These are phyloP conservation scores for Xylaria digitata DNA, from an alignment of 2,329 filamentous ascomycete species.

Conservation along the genomic window DNA sequence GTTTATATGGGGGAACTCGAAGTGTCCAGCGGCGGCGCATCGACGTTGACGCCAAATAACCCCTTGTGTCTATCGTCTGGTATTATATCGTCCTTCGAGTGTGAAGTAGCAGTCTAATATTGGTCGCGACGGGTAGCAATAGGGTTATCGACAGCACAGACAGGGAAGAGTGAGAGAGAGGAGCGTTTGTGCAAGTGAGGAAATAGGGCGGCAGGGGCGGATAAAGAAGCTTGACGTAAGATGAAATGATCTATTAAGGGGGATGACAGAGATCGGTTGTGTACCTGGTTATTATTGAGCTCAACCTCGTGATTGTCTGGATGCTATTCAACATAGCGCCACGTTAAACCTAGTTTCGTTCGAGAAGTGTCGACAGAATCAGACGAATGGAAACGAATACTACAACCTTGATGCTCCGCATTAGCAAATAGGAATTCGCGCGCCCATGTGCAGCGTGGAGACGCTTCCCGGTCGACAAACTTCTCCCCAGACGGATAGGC, in stretches of 20 bases:
- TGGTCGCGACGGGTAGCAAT: background rate
- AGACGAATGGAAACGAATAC: background rate
- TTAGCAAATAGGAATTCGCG: constrained; percentile 18
- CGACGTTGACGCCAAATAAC: background rate
- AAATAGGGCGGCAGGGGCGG: background rate
- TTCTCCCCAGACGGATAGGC: background rate
- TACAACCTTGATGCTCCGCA: background rate
- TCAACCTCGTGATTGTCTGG: background rate
- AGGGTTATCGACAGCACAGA: background rate
- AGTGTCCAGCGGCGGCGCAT: background rate
- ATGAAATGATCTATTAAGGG: background rate
- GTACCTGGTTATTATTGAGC: background rate
- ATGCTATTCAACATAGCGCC: constrained; percentile 1
- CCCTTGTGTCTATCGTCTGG: background rate
- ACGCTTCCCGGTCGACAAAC: background rate
- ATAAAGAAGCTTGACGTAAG: constrained; percentile 5
- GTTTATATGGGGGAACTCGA: background rate
- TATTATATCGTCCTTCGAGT: background rate
- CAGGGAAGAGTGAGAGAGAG: no score
- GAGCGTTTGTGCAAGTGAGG: no score
- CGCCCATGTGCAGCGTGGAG: background rate
- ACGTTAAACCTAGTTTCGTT: background rate
- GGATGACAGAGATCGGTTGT: background rate
- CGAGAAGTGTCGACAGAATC: background rate
- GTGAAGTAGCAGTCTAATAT: background rate